phyloP scores from a whole-genome alignment of 257 asterid species.

The Lantana camara region DNA sequence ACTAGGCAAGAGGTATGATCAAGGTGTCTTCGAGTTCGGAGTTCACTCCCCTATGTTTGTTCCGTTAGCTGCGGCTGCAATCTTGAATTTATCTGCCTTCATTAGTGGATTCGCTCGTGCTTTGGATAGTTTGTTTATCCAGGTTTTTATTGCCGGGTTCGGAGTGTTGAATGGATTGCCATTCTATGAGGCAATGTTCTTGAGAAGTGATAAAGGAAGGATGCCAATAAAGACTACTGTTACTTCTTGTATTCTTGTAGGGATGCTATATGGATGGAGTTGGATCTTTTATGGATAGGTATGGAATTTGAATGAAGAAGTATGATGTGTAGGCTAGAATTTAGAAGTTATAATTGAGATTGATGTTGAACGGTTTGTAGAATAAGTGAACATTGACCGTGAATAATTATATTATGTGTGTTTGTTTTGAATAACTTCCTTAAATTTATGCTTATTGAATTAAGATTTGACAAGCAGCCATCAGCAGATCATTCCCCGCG shows the following conservation, averaged over 20 bases:
- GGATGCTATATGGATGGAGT: constrained; percentile 27
- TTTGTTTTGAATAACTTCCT: too few relatives aligned
- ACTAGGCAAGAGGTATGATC: constrained; percentile 43
- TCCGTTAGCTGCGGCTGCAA: constrained; percentile 31
- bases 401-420: background rate
- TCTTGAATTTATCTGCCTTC: constrained; percentile 37
- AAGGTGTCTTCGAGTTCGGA: constrained; percentile 48
- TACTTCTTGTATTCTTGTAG: constrained; percentile 35
- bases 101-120: constrained; percentile 18
- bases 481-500: too few relatives aligned
- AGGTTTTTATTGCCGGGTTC: constrained; percentile 52
- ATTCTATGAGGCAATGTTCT: constrained; percentile 54
- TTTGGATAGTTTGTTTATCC: constrained; percentile 34
- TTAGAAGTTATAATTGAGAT: background rate
- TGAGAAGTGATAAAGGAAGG: constrained; percentile 59
- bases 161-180: constrained; percentile 62
- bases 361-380: background rate
- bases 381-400: background rate
- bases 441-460: background rate
- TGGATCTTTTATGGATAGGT: constrained; percentile 9
- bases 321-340: background rate
- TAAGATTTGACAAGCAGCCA: too few relatives aligned
- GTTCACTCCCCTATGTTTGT: constrained; percentile 45
- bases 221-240: constrained; percentile 49
- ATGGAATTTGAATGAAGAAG: background rate